Evolutionary conservation across 108 stramenopile genomes (phyloP).

Genomic region (Seminavis robusta): DNA sequence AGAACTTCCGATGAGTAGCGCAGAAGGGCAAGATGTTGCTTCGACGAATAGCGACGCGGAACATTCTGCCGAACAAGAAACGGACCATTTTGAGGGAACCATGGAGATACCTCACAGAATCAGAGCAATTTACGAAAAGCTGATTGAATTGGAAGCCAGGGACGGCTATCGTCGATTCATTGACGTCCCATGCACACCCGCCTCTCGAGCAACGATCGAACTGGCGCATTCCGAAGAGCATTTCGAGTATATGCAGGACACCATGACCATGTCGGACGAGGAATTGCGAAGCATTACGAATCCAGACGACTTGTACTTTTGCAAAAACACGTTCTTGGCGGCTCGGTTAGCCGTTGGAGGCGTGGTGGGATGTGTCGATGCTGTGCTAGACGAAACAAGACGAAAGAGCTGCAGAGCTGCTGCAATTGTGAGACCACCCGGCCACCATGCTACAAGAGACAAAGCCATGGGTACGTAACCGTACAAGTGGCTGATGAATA

Average conservation of each 20-base stretch:
- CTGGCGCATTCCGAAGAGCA: background rate
- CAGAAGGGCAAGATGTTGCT: too few species aligned
- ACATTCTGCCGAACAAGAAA: too few species aligned
- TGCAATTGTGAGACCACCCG: constrained; percentile 15
- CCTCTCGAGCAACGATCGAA: constrained; percentile 1
- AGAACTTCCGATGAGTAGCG: too few species aligned
- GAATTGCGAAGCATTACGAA: background rate
- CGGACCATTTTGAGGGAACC: too few species aligned
- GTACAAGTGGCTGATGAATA: too few species aligned
- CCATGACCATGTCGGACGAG: background rate
- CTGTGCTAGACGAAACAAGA: background rate
- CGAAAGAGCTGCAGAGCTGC: background rate
- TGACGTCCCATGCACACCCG: constrained; percentile 6
- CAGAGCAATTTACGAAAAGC: too few species aligned
- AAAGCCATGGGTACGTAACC: constrained; percentile 14
- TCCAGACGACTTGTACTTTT: constrained; percentile 2
- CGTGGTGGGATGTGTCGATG: constrained; percentile 10
- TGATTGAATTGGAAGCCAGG: too few species aligned
- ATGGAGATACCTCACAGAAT: too few species aligned
- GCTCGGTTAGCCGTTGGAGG: constrained; percentile 4
- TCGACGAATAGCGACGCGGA: too few species aligned
- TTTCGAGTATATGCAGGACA: background rate
- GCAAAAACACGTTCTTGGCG: background rate
- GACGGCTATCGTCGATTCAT: too few species aligned
- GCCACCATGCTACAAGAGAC: constrained; percentile 12